Conservation (phyloP, 75 land plant genomes). For the Picea sitchensis region DNA sequence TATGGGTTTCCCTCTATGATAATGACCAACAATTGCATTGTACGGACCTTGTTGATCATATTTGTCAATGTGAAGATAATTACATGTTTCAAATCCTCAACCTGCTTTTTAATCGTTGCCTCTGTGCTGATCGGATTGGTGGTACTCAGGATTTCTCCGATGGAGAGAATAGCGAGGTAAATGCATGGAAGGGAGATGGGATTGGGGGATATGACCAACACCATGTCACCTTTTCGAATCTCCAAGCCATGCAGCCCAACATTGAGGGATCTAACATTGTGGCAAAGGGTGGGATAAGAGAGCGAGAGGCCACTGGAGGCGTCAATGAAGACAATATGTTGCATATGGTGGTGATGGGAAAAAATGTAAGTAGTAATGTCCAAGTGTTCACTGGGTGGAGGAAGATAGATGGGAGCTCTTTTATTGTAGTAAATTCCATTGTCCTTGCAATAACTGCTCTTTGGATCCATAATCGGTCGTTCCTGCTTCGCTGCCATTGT, state of each 20-base stretch:
- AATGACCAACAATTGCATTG: conserved; percentile 9
- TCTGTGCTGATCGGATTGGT: conserved; percentile 89
- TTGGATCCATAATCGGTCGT: conserved; percentile 7
- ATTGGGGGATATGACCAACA: conserved; percentile 88
- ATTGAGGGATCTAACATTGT: conserved; percentile 48
- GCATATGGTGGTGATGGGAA: conserved; percentile 24
- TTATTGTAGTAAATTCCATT: conserved; percentile 55
- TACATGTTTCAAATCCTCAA: neutral
- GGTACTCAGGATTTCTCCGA: conserved; percentile 90
- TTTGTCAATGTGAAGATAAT: conserved; percentile 43
- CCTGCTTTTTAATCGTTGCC: conserved; percentile 70
- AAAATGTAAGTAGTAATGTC: conserved; percentile 12
- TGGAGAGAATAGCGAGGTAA: neutral
- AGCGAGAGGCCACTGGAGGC: conserved; percentile 56
- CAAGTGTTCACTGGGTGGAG: conserved; percentile 16
- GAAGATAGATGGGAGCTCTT: conserved; percentile 32
- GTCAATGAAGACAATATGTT: conserved; percentile 69
- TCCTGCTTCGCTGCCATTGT: too few species aligned
- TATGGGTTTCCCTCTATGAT: conserved; percentile 24
- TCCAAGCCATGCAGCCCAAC: conserved; percentile 28
- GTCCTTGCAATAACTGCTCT: conserved; percentile 38
- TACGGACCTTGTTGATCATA: conserved; percentile 53
- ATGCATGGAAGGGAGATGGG: conserved; percentile 23
- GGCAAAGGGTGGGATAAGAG: conserved; percentile 61
- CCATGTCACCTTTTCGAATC: conserved; percentile 69